Evolutionary conservation across 1,284 basidiomycete species (phyloP).

Genomic region (Tausonia pullulans): DNA sequence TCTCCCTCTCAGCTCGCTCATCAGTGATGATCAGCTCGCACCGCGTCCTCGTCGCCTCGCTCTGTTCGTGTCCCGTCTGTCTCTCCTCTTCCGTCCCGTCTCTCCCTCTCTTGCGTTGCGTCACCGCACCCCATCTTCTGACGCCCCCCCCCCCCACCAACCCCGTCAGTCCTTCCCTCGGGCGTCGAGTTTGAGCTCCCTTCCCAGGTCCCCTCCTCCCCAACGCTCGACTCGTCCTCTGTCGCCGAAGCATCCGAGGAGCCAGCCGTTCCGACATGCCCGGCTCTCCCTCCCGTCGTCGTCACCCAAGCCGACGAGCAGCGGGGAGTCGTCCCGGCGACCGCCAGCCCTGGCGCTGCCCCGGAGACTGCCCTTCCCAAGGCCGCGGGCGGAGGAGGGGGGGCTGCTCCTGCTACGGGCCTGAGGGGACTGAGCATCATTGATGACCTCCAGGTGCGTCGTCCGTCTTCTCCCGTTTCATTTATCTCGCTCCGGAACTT

Average conservation of each 20-base stretch:
- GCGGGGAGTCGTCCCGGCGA: neutral
- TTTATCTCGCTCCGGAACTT: neutral
- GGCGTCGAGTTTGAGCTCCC: constrained; percentile 11
- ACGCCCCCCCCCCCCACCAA: neutral
- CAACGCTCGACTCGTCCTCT: neutral
- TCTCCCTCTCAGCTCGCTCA: neutral
- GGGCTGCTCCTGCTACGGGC: neutral
- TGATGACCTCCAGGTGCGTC: constrained; percentile 15
- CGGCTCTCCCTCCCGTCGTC: neutral
- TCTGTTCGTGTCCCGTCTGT: constrained; percentile 3
- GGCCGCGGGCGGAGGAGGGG: neutral
- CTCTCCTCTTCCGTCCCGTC: neutral
- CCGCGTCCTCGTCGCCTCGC: constrained; percentile 14
- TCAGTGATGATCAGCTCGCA: constrained; percentile 10
- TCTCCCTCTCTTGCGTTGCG: neutral
- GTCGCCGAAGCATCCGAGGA: neutral
- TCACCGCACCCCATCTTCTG: neutral
- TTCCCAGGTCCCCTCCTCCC: neutral
- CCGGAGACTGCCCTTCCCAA: neutral
- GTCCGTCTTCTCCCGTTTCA: neutral
- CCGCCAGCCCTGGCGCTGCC: neutral
- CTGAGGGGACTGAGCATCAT: constrained; percentile 15
- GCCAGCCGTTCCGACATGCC: neutral
- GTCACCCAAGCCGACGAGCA: neutral
- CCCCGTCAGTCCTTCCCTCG: constrained; percentile 12